Evolutionary conservation across 2,329 filamentous ascomycete species (phyloP).

Genomic region (Neonectria neomacrospora): DNA sequence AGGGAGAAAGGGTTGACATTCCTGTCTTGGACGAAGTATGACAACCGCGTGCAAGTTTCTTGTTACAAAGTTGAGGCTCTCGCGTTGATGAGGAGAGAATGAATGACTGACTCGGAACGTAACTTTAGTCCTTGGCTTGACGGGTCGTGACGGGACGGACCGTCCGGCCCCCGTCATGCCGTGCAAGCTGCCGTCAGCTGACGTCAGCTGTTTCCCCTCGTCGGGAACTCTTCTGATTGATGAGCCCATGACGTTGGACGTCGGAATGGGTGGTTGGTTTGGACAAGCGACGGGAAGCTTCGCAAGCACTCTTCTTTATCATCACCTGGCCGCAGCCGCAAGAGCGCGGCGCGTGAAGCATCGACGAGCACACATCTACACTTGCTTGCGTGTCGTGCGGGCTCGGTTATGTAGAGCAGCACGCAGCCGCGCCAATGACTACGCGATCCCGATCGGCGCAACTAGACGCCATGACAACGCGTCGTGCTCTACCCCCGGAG

Average conservation of each 20-base stretch:
- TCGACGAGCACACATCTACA: constrained; percentile 3
- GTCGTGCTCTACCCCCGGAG: constrained; percentile 47
- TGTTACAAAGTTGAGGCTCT: not conserved
- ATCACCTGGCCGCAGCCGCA: constrained; percentile 19
- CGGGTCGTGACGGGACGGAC: not conserved
- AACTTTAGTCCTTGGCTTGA: no score
- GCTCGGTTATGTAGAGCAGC: constrained; percentile 16
- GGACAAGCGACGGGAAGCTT: not conserved
- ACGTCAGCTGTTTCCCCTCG: not conserved
- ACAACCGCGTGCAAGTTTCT: not conserved
- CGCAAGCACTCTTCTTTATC: constrained; percentile 10
- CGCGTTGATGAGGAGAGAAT: no score
- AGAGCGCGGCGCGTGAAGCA: constrained; percentile 17
- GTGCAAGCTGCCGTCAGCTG: not conserved
- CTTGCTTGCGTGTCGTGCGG: not conserved
- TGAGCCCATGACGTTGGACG: constrained; percentile 9
- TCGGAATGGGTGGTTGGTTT: not conserved
- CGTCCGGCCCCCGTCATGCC: not conserved
- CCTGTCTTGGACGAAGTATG: not conserved
- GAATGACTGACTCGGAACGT: not conserved
- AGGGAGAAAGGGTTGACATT: not conserved
- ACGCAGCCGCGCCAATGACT: constrained; percentile 25
- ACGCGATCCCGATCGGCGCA: constrained; percentile 13
- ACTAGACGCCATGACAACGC: constrained; percentile 13
- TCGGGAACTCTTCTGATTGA: not conserved